Base-by-base conservation (phyloP, 2,329 filamentous ascomycete species). In the Pyricularia pennisetigena region DNA sequence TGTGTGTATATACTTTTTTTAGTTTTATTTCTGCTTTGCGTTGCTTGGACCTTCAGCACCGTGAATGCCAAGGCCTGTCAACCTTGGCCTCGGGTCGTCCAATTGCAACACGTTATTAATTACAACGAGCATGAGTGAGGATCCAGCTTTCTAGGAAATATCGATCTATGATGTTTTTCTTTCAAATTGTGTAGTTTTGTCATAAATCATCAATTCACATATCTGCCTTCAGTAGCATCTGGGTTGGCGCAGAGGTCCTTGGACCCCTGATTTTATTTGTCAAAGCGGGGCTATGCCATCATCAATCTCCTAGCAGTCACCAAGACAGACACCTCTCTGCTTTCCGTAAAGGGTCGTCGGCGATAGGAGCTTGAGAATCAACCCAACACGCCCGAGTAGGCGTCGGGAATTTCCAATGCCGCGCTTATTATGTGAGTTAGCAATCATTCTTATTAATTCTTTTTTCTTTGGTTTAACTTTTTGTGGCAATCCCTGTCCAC, bases 401-500 rank as follows among this genome's bases (percentile, higher is more conserved):
- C 41, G 41, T 4, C 10, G 63, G 63, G n/a, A 32, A 29, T 62
- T 69, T 70, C 75, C 69, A 70, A 86, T 86, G 84, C 82, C 84
- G 74, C 82, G 83, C 74, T 76, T 86, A 72, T 76, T 86, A 66
- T 82, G 84, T 86, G 75, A 77, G 83, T 75, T 24, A 26, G 41
- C 41, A 54, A 20, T 54, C 6, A 16, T 14, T 24, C 7, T 8
- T 7, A 12, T 41, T 14, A 1, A 16, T 64, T 24, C 32, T 9
- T 59, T 14, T 7, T 66, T 6, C 23, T 24, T 32, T 29, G n/a
- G n/a, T n/a, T 7, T 24, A 26, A 8, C 12, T 28, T 30, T 1
- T 30, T 23, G 10, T 41, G n/a, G 30, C 30, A 35, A n/a, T 35
- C 64, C 64, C n/a, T 26, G 30, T 23, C 3, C 30, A 24, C 30